A percentile compares a stretch with the other conserved stretches of the same genome.
phyloP scores from a whole-genome alignment of 78 protist genomes.

The Chrysochromulina tobinii region DNA sequence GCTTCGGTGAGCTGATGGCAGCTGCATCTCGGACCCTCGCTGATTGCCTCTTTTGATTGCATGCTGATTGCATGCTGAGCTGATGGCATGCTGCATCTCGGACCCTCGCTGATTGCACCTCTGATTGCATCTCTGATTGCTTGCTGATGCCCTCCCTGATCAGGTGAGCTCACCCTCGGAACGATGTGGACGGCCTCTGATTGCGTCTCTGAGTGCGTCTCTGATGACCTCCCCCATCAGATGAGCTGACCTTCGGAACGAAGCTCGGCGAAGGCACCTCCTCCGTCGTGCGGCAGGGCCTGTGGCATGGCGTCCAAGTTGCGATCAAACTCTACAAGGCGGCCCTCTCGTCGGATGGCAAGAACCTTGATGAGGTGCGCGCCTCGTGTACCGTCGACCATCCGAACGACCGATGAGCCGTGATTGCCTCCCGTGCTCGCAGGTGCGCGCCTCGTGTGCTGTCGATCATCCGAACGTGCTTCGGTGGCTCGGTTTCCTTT shows the following conservation, averaged over 20 bases:
- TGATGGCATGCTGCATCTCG: no score
- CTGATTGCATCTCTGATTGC: no score
- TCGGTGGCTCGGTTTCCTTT: background rate
- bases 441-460: background rate
- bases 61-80: no score
- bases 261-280: background rate
- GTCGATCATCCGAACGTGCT: background rate
- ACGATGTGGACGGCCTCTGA: background rate
- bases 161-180: background rate
- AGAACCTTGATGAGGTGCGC: background rate
- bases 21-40: no score
- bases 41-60: no score
- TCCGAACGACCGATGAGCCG: background rate
- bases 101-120: no score
- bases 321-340: background rate
- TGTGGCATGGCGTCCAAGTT: background rate
- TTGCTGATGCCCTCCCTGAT: no score
- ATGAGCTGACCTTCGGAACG: background rate
- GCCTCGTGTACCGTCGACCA: background rate
- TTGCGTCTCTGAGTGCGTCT: background rate
- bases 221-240: background rate
- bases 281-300: background rate
- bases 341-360: background rate
- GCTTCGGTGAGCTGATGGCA: no score
- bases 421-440: background rate